Evolutionary conservation across 768 basidiomycete species (phyloP).

Genomic region (Fomitopsis pulvina): DNA sequence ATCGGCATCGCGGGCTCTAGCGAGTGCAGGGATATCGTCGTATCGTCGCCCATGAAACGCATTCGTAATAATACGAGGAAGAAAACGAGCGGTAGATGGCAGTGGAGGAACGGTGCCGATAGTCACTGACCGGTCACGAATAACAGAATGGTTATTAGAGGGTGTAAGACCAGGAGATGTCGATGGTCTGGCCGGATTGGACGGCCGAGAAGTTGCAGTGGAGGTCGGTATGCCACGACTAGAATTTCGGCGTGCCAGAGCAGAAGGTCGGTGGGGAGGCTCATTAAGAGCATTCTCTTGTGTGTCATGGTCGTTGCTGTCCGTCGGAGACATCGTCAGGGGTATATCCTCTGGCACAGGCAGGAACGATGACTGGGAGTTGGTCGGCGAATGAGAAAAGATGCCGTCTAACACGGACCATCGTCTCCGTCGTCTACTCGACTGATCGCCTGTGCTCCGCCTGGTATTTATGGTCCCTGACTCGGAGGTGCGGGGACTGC

Average conservation of each 20-base stretch:
- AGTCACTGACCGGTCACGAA: conserved; percentile 2
- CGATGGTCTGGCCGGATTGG: conserved; percentile 24
- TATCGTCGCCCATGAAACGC: conserved; percentile 54
- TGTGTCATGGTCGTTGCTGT: conserved; percentile 8
- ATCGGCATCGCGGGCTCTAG: conserved; percentile 38
- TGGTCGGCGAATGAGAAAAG: conserved; percentile 24
- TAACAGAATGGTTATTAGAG: conserved; percentile 7
- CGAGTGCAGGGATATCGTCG: conserved; percentile 42
- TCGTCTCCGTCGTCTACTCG: conserved; percentile 46
- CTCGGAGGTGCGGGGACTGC: conserved; percentile 44
- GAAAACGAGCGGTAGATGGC: conserved; percentile 44
- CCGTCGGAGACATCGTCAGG: conserved; percentile 1
- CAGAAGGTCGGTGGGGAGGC: neutral
- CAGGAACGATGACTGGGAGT: conserved; percentile 16
- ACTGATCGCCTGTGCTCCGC: conserved; percentile 26
- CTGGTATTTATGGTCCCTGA: conserved; percentile 18
- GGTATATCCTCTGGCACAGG: conserved; percentile 11
- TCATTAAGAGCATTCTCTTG: conserved; percentile 6
- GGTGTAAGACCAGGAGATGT: conserved; percentile 23
- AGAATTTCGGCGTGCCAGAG: conserved; percentile 18
- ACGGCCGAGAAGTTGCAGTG: conserved; percentile 8
- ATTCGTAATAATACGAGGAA: conserved; percentile 64
- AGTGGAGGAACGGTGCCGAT: neutral
- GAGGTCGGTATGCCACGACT: conserved; percentile 11
- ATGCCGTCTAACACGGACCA: conserved; percentile 67